Evolutionary conservation across 2,329 filamentous ascomycete genomes (phyloP).

Genomic region (Ceratocystis destructans): DNA sequence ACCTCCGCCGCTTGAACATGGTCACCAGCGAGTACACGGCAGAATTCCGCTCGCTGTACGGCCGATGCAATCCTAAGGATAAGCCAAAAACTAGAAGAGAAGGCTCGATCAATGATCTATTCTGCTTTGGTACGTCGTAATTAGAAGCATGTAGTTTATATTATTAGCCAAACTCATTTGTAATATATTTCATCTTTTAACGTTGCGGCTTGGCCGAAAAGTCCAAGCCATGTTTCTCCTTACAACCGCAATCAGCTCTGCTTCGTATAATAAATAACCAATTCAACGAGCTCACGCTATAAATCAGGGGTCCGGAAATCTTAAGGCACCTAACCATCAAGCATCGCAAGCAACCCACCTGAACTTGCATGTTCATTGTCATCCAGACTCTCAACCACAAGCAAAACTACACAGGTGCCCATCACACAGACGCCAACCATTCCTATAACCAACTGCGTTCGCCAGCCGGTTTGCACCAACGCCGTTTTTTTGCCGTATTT

Average conservation of each 20-base stretch:
- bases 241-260: neutral
- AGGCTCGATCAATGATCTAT: slow-evolving; percentile 45
- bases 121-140: slow-evolving; percentile 35
- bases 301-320: neutral
- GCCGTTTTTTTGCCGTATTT: slow-evolving; percentile 67
- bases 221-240: neutral
- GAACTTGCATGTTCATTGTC: slow-evolving; percentile 6
- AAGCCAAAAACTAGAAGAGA: slow-evolving; percentile 22
- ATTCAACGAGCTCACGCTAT: neutral
- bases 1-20: slow-evolving; percentile 28
- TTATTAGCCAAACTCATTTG: neutral
- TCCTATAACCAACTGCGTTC: slow-evolving; percentile 62
- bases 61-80: slow-evolving; percentile 43
- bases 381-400: slow-evolving; percentile 36
- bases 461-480: slow-evolving; percentile 85
- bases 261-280: neutral
- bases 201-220: neutral
- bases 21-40: slow-evolving; percentile 39
- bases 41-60: slow-evolving; percentile 49
- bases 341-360: slow-evolving; percentile 10
- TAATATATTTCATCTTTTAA: neutral
- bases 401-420: slow-evolving; percentile 49
- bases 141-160: neutral
- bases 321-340: slow-evolving; percentile 5
- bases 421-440: slow-evolving; percentile 50